Evolutionary conservation across 306 rosid genomes (phyloP).

Genomic region (Arachis hypogaea): DNA sequence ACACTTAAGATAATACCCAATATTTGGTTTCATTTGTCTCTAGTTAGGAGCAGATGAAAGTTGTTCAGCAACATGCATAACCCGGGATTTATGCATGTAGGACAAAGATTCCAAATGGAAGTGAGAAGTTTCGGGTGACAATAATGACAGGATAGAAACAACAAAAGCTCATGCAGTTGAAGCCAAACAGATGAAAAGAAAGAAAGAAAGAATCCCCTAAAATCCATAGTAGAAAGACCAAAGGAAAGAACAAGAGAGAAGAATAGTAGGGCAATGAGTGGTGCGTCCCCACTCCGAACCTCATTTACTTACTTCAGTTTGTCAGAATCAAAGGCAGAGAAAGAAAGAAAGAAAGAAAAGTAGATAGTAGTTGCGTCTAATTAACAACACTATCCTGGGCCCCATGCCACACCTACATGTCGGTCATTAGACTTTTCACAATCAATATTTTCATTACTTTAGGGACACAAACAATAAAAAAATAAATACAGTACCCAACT

Average conservation of each 20-base stretch:
- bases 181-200: constrained; percentile 18
- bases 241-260: no score
- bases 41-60: not conserved
- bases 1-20: no score
- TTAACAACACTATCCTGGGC: constrained; percentile 22
- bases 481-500: no score
- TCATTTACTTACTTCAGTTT: constrained; percentile 27
- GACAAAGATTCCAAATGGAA: constrained; percentile 25
- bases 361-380: constrained; percentile 42
- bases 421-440: constrained; percentile 33
- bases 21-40: no score
- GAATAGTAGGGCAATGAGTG: constrained; percentile 26
- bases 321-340: constrained; percentile 22
- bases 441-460: constrained; percentile 3
- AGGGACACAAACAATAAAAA: not conserved
- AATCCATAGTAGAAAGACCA: not conserved
- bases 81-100: constrained; percentile 11
- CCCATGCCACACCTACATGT: constrained; percentile 36
- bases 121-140: constrained; percentile 30
- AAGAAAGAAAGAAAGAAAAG: no score
- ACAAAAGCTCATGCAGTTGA: constrained; percentile 14
- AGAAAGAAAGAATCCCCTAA: constrained; percentile 33
- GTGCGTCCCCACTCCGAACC: constrained; percentile 38
- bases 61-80: constrained; percentile 1
- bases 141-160: constrained; percentile 21